Base-by-base conservation (phyloP, 441 rosid genomes). In the Erysimum cheiri region DNA sequence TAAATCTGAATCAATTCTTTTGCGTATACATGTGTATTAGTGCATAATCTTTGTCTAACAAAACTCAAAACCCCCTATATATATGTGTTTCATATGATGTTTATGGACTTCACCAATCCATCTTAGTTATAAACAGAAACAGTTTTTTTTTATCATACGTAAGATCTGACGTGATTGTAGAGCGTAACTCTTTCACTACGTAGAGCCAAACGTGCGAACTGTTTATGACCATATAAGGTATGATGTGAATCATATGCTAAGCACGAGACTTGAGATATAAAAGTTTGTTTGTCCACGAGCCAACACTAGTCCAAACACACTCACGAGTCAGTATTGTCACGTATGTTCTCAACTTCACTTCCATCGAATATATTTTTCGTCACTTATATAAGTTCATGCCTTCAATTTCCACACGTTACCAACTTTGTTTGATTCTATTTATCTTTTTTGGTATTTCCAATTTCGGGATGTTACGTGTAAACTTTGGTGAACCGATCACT, bases 381-480 rank as follows among this genome's bases (percentile, higher is more conserved):
- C 29, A 19, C 28, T n/a, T 28, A 11, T 57, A 57, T 22, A 64
- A 64, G 54, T n/a, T 47, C 10, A 8, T 36, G 66, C 57, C 50
- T 71, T 64, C 26, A 47, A 48, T 13, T 29, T 22, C 13, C 52
- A 37, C 60, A 72, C 71, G 77, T 48, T 65, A 56, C 46, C 26
- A 57, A 49, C 60, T 39, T 65, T 10, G 54, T 57, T 39, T 65
- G 60, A 40, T 17, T 72, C 53, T 58, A 6, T 31, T 19, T 36
- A 14, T 8, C 0, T 10, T 5, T 61, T 48, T 48, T 40, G 37
- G 67, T 66, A 31, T 50, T 58, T 44, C 72, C 67, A 50, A 50
- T 58, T 72, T 66, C 49, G 67, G 33, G 60, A 50, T 29, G 58
- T 55, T 64, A 64, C 76, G 50, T 64, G 35, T 36, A 19, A 56